phyloP scores from a whole-genome alignment of 441 rosid genomes.

The Gossypium aridum region DNA sequence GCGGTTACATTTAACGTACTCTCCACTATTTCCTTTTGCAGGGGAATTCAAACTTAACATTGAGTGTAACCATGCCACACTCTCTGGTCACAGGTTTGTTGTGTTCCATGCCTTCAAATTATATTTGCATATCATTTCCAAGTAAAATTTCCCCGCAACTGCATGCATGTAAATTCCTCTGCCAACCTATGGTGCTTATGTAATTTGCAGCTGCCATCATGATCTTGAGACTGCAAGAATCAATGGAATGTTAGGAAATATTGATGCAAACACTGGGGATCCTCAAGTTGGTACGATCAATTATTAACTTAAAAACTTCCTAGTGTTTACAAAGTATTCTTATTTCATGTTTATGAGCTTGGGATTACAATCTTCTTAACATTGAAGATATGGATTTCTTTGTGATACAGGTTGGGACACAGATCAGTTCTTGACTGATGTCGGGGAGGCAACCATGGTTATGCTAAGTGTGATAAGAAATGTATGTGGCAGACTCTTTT shows the following conservation, averaged over 20 bases:
- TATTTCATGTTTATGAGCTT: neutral
- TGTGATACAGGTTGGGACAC: constrained; percentile 86
- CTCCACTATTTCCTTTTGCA: constrained; percentile 18
- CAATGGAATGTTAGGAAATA: constrained; percentile 84
- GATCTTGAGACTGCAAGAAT: constrained; percentile 97
- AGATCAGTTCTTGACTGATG: constrained; percentile 86
- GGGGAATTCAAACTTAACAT: constrained; percentile 88
- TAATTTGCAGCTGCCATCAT: constrained; percentile 69
- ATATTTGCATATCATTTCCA: neutral
- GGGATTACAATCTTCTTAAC: neutral
- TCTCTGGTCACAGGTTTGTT: constrained; percentile 84
- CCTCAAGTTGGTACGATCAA: constrained; percentile 67
- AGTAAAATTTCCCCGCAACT: neutral
- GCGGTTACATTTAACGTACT: neutral
- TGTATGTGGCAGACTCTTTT: constrained; percentile 32
- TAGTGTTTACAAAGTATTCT: neutral
- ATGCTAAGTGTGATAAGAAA: constrained; percentile 88
- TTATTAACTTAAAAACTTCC: constrained; percentile 5
- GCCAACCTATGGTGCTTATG: neutral
- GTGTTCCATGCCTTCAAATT: neutral
- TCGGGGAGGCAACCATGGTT: constrained; percentile 85
- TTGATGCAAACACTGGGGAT: constrained; percentile 96
- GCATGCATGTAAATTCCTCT: neutral
- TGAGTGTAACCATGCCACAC: constrained; percentile 96
- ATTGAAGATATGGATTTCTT: constrained; percentile 9